Percentiles rank a stretch among this genome's conserved stretches.
phyloP scores from a whole-genome alignment of 331 rosid genomes.

The Pyracantha coccinea region DNA sequence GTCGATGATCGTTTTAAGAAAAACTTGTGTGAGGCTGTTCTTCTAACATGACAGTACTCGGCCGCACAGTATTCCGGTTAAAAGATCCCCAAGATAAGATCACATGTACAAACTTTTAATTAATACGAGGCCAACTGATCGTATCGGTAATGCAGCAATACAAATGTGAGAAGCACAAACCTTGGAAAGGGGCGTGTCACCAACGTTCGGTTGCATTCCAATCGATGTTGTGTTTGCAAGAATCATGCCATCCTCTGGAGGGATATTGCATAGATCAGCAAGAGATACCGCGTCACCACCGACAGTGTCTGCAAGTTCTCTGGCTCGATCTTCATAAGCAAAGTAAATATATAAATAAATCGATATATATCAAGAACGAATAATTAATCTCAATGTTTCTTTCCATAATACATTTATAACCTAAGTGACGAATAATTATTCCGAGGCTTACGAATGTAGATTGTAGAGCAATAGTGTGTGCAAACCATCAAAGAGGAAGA shows the following conservation, averaged over 20 bases:
- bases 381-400: background rate
- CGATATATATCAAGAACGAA: background rate
- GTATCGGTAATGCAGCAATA: background rate
- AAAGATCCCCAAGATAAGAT: too few relatives aligned
- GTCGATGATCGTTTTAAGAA: too few relatives aligned
- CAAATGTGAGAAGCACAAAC: constrained; percentile 21
- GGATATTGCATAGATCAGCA: constrained; percentile 25
- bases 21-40: too few relatives aligned
- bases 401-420: background rate
- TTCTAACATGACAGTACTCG: too few relatives aligned
- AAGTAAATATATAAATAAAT: background rate
- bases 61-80: too few relatives aligned
- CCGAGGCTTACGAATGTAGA: background rate
- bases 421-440: background rate
- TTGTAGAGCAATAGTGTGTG: background rate
- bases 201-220: constrained; percentile 40
- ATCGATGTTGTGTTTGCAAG: constrained; percentile 40
- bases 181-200: constrained; percentile 80
- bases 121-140: constrained; percentile 10
- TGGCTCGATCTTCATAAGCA: constrained; percentile 25
- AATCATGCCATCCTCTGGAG: constrained; percentile 39
- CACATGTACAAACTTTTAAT: too few relatives aligned
- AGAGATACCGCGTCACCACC: constrained; percentile 35
- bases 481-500: background rate
- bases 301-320: constrained; percentile 28